Base-by-base conservation (phyloP, 2,329 filamentous ascomycete species). In the Periconia sp. region DNA sequence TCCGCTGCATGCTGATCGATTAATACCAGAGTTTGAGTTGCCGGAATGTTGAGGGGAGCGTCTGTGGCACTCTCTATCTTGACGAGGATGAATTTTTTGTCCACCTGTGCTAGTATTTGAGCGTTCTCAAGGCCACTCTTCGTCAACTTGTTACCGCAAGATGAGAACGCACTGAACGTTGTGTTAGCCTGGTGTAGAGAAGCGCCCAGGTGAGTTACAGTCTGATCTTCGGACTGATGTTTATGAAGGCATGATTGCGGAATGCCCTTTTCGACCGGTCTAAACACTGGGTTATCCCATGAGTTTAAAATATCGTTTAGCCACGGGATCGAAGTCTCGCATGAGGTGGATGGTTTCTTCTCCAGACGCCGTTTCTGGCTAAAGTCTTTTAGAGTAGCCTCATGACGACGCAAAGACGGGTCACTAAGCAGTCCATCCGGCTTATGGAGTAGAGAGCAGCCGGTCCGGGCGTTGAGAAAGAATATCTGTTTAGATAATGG, bases 1-100 rank as follows among this genome's bases (percentile, higher is more conserved):
- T 96, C 92, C 3, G 92, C 94, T 1, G 94, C 94, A 64, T 99
- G 94, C 61, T 99, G 94, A 61, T 99, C 94, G 5, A 96, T 79
- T 26, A 96, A 75, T 0, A 95, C 78, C 4, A 97, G 72, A 1
- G 84, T 55, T 2, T 63, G 50, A 11, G 18, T 7, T 6, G 15
- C n/a, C 12, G 26, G 45, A 6, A 30, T 24, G 30, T 48, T n/a
- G 31, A 9, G 13, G 24, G n/a, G 3, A 11, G 2, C 4, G 5
- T 36, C 46, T 3, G 61, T 37, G 0, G 69, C 29, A 5, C 52
- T 46, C 12, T 19, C 64, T 36, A 89, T 71, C 49, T 82, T 86
- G 16, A 84, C 76, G 1, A 99, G 72, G 12, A 99, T 87, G 63
- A 95, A 99, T 66, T 99, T 99, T 11, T 75, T 78, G 65, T 97